Evolutionary conservation across 2,329 filamentous ascomycete species (phyloP), one percentile per base, ranked within the genome.

Genomic region (Phialophora macrospora): DNA sequence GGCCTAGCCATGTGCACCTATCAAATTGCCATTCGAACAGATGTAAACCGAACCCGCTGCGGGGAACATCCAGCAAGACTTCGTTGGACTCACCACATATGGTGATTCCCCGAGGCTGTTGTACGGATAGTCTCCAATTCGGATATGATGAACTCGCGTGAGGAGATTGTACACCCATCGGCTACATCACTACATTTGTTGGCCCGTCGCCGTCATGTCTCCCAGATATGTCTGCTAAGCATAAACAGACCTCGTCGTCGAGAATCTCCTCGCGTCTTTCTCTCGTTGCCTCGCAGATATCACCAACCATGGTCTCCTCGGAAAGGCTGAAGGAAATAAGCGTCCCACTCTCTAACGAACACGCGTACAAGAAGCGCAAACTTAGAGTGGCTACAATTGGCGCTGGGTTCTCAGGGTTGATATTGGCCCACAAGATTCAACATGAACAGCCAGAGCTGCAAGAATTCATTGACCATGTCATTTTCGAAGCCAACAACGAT

Each of bases 401-500:
- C 6, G 72, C 72, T 3, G 74, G 73, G 12, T 71, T 69, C 34
- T 76, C 75, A 4, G 79, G 77, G 0, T 72, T 81, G 67, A 74
- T 75, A 32, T 70, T 80, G 24, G 78, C 79, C 2, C 75, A 80
- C 66, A 79, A 80, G 66, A 69, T 80, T 55, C 75, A 79, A 61
- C 74, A 79, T 63, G 73, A 76, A 51, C 73, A 74, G 63, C 69
- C 69, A 2, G 71, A 76, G n/a, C 63, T 77, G 22, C 69, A 75
- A 12, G 73, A 75, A 22, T 70, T 73, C 20, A 72, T 80, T 32
- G 75, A 77, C 4, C 73, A 78, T 54, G 73, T 75, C 0, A 79
- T 83, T 59, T 82, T 80, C 61, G 81, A 83, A 69, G 76, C 78
- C 65, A 74, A 77, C 57, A 57, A 63, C 8, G 75, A 76, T 20